Evolutionary conservation across 2,329 filamentous ascomycete genomes (phyloP).

Genomic region (Penicillium crustosum): DNA sequence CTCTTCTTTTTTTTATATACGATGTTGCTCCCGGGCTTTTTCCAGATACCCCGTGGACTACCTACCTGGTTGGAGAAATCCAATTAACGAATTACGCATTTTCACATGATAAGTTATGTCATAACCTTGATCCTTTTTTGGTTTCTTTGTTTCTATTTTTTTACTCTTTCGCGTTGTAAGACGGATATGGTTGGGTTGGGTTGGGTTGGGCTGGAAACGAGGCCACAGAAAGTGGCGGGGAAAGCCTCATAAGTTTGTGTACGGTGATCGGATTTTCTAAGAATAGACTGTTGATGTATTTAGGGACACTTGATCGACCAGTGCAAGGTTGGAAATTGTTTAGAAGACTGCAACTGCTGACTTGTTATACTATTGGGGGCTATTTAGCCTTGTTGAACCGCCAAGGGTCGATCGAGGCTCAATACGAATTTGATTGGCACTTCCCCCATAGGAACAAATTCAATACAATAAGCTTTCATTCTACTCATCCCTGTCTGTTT

Average conservation of each 20-base stretch:
- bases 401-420: background rate
- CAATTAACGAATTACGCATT: conserved; percentile 5
- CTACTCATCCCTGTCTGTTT: background rate
- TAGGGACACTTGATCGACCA: background rate
- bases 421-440: background rate
- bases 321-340: background rate
- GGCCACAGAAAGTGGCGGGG: background rate
- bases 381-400: background rate
- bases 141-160: background rate
- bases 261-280: background rate
- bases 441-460: background rate
- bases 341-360: background rate
- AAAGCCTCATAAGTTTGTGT: background rate
- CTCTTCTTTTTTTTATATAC: background rate
- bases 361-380: background rate
- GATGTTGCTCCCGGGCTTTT: background rate
- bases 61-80: background rate
- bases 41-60: background rate
- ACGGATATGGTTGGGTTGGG: background rate
- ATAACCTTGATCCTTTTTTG: background rate
- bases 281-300: background rate
- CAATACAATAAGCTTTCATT: background rate
- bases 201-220: background rate
- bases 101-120: conserved; percentile 4
- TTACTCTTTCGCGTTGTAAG: background rate